Evolutionary conservation across 106 monocot genomes (phyloP).

Genomic region (Narthecium ossifragum): DNA sequence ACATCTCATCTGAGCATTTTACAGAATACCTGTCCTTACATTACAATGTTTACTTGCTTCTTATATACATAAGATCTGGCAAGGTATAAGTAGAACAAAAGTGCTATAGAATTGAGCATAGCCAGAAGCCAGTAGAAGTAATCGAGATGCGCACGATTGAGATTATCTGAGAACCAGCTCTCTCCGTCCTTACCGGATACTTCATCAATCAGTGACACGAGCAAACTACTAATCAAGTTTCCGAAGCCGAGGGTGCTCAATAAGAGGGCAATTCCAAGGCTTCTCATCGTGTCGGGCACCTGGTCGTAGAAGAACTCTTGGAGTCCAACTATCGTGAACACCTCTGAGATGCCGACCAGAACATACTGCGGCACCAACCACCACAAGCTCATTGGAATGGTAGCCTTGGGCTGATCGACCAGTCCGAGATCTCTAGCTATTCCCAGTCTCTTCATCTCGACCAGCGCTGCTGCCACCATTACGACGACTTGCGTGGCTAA

Average conservation of each 20-base stretch:
- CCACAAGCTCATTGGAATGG: slow-evolving; percentile 54
- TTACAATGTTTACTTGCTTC: slow-evolving; percentile 11
- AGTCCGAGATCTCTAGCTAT: slow-evolving; percentile 30
- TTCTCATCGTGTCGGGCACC: slow-evolving; percentile 41
- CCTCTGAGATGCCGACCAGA: slow-evolving; percentile 33
- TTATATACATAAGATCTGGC: slow-evolving; percentile 32
- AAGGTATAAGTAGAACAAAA: slow-evolving; percentile 22
- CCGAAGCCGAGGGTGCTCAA: slow-evolving; percentile 44
- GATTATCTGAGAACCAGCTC: slow-evolving; percentile 53
- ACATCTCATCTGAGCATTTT: too few species aligned
- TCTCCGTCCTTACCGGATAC: slow-evolving; percentile 16
- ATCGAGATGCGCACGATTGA: slow-evolving; percentile 51
- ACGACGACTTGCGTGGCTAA: slow-evolving; percentile 19
- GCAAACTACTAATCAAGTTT: slow-evolving; percentile 39
- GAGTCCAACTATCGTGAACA: slow-evolving; percentile 39
- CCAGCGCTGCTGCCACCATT: slow-evolving; percentile 36
- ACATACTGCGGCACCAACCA: slow-evolving; percentile 57
- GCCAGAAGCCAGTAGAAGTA: slow-evolving; percentile 62
- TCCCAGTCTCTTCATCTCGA: slow-evolving; percentile 38
- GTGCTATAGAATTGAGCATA: slow-evolving; percentile 22
- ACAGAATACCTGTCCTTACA: too few species aligned
- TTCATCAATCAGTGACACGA: slow-evolving; percentile 30
- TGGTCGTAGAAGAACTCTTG: slow-evolving; percentile 64
- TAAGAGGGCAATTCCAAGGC: slow-evolving; percentile 45
- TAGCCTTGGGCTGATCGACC: slow-evolving; percentile 27